Evolutionary conservation across 2,329 filamentous ascomycete genomes (phyloP), one percentile per base, ranked within the genome.

Genomic region (Nemania serpens): DNA sequence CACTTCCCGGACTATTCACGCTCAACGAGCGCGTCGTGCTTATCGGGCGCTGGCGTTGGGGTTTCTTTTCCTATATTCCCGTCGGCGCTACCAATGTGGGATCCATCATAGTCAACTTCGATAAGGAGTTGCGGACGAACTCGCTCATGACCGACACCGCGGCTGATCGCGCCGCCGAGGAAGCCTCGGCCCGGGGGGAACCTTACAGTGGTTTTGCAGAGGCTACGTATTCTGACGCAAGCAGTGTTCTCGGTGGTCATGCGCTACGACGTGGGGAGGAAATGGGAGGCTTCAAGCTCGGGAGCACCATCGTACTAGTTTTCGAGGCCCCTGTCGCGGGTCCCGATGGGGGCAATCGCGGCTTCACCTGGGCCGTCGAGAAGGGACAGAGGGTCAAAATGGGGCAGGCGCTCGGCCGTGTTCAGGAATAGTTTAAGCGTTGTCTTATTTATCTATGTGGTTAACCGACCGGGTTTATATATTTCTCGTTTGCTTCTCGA

Each of bases 1-100:
- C 91, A 0, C 83, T 99, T 0, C 95, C 95, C 0, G 94, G 94
- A 1, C 86, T 99, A 1, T 99, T 99, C 79, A 97, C 94, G 0
- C 82, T 99, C 18, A 99, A 99, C 76, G 95, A 99, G 78, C 88
- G 95, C 56, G 92, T 99, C 22, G 95, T 96, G 1, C 85, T 99
- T 0, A 83, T 99, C 1, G 95, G 95, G 17, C 86, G 93, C 60
- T 99, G 95, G 95, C 90, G 93, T 58, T 96, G 92, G 85, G 95
- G 95, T 17, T 98, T 99, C 84, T 99, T 99, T 82, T 91, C 89
- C 67, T 97, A 93, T 78, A 94, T 92, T 0, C 93, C 96, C 13
- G 95, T 99, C 36, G 95, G 95, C 64, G 95, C 95, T 7, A 99
- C 95, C 20, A 99, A 99, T 71, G 95, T 99, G 46, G 95, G 95